Base-by-base conservation (phyloP, 1,284 basidiomycete species). In the Inonotus obliquus region DNA sequence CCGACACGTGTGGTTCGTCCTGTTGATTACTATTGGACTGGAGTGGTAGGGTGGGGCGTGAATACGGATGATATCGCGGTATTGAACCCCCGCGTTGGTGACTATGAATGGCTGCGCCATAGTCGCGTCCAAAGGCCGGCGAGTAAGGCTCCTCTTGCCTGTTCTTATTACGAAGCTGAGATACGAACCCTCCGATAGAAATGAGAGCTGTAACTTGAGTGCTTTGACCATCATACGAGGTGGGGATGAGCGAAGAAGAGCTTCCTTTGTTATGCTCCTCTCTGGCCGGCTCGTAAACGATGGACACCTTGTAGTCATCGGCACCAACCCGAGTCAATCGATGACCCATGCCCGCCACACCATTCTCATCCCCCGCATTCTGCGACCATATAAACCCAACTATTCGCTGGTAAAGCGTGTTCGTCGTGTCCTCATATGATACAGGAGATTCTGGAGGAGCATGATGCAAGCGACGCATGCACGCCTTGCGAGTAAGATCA, bases 321-420 rank as follows among this genome's bases (percentile, higher is more conserved):
- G 39, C 53, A 23, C 39, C 37, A n/a, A 54, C 21, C 19, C 7
- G 1, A 21, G 4, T 23, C 37, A 11, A 17, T 29, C 19, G 9
- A 5, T 27, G 53, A 2, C 17, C 35, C 17, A 39, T 21, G 17
- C 35, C 25, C 6, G 2, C 7, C 4, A 14, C 2, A 13, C 14
- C 11, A 17, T 54, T 54, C 21, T 54, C 53, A 10, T 39, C n/a
- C 9, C n/a, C 53, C n/a, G 25, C 13, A 11, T n/a, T 23, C 14
- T 25, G 29, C 5, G 57, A 45, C 47, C 47, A 38, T 2, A 59
- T 48, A 17, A 52, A 14, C 21, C 32, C 13, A 17, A 39, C 19
- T 6, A 59, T 35, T 4, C 57, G 45, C 45, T 59, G 57, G 10
- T 51, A 39, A 10, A 59, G 57, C 17, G 17, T 59, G 27, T 59